These are phyloP conservation scores for Hemisphaericaspora nanyangensis DNA, from an alignment of 805 yeast species.

Conservation along the genomic window DNA sequence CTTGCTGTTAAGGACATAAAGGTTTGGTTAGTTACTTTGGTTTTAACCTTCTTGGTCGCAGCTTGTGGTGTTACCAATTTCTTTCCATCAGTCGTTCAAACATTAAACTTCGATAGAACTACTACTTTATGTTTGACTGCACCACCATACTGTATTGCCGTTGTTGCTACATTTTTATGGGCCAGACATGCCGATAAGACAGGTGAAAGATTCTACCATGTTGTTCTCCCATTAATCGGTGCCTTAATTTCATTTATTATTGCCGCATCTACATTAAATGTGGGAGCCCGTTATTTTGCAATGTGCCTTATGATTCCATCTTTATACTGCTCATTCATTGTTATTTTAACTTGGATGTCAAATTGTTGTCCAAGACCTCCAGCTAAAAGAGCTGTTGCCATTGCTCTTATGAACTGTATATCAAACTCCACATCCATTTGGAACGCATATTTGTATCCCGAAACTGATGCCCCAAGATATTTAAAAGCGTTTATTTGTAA, in stretches of 20 bases:
- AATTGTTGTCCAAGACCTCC: constrained; percentile 57
- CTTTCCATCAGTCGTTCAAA: constrained; percentile 57
- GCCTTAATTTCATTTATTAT: constrained; percentile 46
- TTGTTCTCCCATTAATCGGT: constrained; percentile 37
- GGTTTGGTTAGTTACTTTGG: constrained; percentile 46
- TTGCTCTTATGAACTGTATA: constrained; percentile 54
- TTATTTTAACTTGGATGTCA: constrained; percentile 53
- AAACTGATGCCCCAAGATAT: constrained; percentile 43
- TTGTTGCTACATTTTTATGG: constrained; percentile 47
- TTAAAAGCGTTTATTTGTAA: constrained; percentile 45
- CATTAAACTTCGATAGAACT: constrained; percentile 48
- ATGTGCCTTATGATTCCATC: constrained; percentile 60
- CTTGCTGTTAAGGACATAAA: constrained; percentile 39
- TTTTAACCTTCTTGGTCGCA: constrained; percentile 46
- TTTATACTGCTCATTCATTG: constrained; percentile 50
- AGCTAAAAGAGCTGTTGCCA: constrained; percentile 53
- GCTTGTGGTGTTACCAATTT: constrained; percentile 61
- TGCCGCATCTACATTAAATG: constrained; percentile 46
- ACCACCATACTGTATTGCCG: constrained; percentile 55
- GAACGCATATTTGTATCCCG: constrained; percentile 51
- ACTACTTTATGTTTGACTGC: constrained; percentile 55
- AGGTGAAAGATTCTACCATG: constrained; percentile 53
- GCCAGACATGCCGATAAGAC: constrained; percentile 54
- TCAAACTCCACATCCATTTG: constrained; percentile 56
- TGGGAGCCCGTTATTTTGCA: constrained; percentile 56